Base-by-base conservation (phyloP, 768 basidiomycete species). In the Auricularia sp. region DNA sequence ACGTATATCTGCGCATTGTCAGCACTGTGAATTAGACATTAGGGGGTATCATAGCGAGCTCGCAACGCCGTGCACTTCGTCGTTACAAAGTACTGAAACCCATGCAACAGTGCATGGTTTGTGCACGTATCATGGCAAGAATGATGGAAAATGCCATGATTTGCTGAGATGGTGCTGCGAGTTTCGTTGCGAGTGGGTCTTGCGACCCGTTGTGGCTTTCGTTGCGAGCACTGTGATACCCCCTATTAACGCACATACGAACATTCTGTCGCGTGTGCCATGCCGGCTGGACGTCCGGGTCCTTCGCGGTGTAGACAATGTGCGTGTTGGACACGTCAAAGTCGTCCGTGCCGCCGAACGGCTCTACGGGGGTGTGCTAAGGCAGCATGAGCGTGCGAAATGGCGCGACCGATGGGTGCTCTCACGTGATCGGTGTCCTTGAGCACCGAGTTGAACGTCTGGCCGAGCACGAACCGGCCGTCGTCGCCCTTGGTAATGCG, bases 261-360 rank as follows among this genome's bases (percentile, higher is more conserved):
- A 95, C 89, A 70, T 95, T 87, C 71, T 93, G 89, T 70, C 91
- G 92, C 1, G 96, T 98, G 75, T 98, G 94, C 81, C 81, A 86
- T 0, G 94, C 89, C 54, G 83, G 80, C 13, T 85, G 85, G 18
- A 95, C 81, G 63, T 80, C 70, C 1, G 92, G 89, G 70, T 96
- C 91, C 71, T 95, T 94, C 63, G 93, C 80, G 4, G 92, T 92
- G 72, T 96, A 90, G 42, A 92, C 81, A 64, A 98, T 82, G 65
- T 87, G 80, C 11, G 79, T 78, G 2, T 77, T 72, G 3, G 88
- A 90, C 35, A 92, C 80, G 71, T 90, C 87, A 71, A 90, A 91
- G 76, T 94, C 88, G 66, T 88, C 86, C 1, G 83, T 82, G 54
- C 85, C 89, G n/a, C 92, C 93, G 68, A 94, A 93, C 6, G 93